These are phyloP conservation scores for Eucalyptus globulus DNA, from an alignment of 345 rosid genomes.

Conservation along the genomic window DNA sequence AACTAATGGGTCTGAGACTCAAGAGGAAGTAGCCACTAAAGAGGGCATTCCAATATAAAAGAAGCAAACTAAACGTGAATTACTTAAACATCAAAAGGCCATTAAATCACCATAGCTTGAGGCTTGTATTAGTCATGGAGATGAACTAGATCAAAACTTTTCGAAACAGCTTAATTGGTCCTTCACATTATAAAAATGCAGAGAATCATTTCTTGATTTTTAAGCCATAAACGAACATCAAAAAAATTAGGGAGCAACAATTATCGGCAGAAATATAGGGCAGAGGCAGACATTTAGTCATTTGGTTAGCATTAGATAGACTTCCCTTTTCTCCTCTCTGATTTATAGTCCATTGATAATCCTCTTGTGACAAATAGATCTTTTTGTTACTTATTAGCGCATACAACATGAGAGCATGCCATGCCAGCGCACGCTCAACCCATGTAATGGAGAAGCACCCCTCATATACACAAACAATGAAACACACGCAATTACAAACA, in stretches of 20 bases:
- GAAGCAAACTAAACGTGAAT: not conserved
- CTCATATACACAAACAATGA: not conserved
- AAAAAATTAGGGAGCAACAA: not conserved
- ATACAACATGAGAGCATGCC: not conserved
- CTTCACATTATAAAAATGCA: not conserved
- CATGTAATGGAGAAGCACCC: not conserved
- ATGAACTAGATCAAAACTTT: not conserved
- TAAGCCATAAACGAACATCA: not conserved
- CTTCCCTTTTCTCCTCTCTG: not conserved
- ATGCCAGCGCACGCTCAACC: not conserved
- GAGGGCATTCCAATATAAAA: not conserved
- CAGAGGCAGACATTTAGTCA: not conserved
- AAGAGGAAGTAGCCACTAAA: not conserved
- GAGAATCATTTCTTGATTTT: not conserved
- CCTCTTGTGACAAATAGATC: not conserved
- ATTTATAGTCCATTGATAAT: not conserved
- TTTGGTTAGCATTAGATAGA: not conserved
- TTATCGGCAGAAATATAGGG: not conserved
- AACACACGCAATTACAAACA: not conserved
- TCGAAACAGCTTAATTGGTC: not conserved
- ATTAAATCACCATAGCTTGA: not conserved
- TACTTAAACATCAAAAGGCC: not conserved
- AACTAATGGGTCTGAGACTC: not conserved
- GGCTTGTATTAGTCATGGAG: not conserved
- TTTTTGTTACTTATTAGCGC: not conserved